phyloP scores from a whole-genome alignment of 1,284 basidiomycete species.

The Xerocomus subilludens region DNA sequence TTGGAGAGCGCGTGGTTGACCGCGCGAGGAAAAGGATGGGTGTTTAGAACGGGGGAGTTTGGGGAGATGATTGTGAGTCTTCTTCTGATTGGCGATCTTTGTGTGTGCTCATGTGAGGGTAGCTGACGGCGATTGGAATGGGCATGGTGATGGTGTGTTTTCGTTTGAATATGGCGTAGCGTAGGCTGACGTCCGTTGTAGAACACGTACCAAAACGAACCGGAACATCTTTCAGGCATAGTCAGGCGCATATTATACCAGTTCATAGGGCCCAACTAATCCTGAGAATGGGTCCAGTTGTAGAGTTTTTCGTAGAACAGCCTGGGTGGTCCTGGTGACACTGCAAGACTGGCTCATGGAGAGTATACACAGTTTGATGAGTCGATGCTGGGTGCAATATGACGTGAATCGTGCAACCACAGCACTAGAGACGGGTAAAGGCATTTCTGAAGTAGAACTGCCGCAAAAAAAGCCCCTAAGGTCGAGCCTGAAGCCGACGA shows the following conservation, averaged over 20 bases:
- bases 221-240: conserved; percentile 87
- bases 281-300: no score
- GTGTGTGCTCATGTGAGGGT: conserved; percentile 32
- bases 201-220: conserved; percentile 78
- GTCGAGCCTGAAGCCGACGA: no score
- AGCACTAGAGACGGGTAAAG: no score
- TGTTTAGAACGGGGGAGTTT: conserved; percentile 79
- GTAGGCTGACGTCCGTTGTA: conserved; percentile 41
- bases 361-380: no score
- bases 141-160: conserved; percentile 87
- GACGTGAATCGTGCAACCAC: no score
- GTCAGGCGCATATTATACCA: conserved; percentile 92
- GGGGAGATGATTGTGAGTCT: conserved; percentile 71
- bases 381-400: no score
- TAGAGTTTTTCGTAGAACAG: no score
- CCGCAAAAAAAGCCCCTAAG: no score
- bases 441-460: no score
- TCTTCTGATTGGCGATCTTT: conserved; percentile 20
- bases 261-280: conserved; percentile 86
- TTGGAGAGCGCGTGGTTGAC: conserved; percentile 90
- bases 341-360: no score
- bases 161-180: neutral
- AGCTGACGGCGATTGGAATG: conserved; percentile 81
- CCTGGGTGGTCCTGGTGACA: no score
- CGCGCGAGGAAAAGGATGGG: conserved; percentile 78